phyloP scores from a whole-genome alignment of 768 basidiomycete genomes.

The Tricholomella constricta region DNA sequence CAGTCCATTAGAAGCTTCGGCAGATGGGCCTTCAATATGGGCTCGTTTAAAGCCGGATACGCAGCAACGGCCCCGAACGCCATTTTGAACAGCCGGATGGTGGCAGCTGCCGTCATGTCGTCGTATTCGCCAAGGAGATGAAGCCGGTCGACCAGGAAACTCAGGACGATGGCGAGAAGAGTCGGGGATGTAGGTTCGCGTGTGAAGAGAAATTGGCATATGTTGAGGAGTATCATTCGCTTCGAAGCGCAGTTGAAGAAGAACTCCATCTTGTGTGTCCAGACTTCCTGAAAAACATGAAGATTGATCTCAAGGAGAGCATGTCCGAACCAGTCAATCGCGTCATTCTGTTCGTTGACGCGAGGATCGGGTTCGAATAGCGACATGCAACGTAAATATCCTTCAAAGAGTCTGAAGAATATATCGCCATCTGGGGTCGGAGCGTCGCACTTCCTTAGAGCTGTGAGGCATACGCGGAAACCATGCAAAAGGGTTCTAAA shows the following conservation, averaged over 20 bases:
- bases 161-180: conserved; percentile 85
- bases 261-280: conserved; percentile 90
- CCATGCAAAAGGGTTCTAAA: conserved; percentile 90
- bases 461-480: conserved; percentile 75
- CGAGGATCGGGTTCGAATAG: conserved; percentile 75
- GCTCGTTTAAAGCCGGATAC: conserved; percentile 78
- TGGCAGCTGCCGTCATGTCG: conserved; percentile 77
- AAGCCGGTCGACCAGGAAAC: conserved; percentile 81
- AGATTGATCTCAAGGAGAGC: conserved; percentile 82
- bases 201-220: conserved; percentile 81
- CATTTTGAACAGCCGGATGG: conserved; percentile 93
- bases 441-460: conserved; percentile 78
- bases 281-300: conserved; percentile 94
- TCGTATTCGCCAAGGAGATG: conserved; percentile 84
- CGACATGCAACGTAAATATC: conserved; percentile 80
- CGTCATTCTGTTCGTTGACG: conserved; percentile 66
- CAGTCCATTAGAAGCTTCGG: conserved; percentile 95
- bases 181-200: conserved; percentile 79
- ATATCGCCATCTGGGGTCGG: conserved; percentile 82
- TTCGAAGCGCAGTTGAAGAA: conserved; percentile 82
- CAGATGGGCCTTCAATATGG: conserved; percentile 90
- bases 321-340: conserved; percentile 81
- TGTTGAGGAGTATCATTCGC: conserved; percentile 76
- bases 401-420: conserved; percentile 85
- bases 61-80: conserved; percentile 85